Base-by-base conservation (phyloP, 2,329 filamentous ascomycete genomes). In the Aspergillus carbonarius region DNA sequence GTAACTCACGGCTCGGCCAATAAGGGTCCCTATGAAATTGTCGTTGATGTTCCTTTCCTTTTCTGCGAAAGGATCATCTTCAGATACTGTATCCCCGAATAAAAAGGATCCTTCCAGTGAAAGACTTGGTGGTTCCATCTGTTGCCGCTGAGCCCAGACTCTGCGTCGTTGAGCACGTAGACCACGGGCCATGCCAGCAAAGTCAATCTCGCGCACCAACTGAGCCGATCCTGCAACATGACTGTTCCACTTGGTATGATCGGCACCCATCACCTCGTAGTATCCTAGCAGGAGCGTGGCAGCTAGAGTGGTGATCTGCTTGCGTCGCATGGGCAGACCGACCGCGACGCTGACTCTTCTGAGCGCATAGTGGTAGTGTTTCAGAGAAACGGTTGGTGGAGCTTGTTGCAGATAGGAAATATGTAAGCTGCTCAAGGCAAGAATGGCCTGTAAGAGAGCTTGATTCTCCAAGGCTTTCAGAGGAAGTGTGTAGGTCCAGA, bases 221-320 rank as follows among this genome's bases (percentile, higher is more conserved):
- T 93, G 89, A 40, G 89, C 87, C 9, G 92, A 91, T 12, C 95
- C 95, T 49, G 91, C 86, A 37, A 98, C 80, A 75, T 98, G 95
- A 61, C 90, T 93, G 69, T 91, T 95, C 95, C 95, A 99, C 73
- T 96, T 96, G 56, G 89, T 87, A 68, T 98, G 93, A 65, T 99
- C 93, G 20, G 92, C 93, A 35, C 89, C 90, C 88, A 93, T 95
- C 17, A 97, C 91, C 73, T 98, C 95, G 69, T 96, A 98, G 72
- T 92, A 98, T 0, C 88, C 91, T 7, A 99, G 82, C 7, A 98
- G 79, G 35, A 97, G 80, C 0, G 91, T 92, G 2, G 93, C 92
- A 7, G 93, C 93, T n/a, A 98, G 79, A 0, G 92, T 97, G 1
- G 91, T 87, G 8, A 91, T 85, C 57, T 92, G 87, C 8, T 88